These are phyloP conservation scores for Penicillium taxi DNA, from an alignment of 495 filamentous ascomycete species.

Conservation along the genomic window DNA sequence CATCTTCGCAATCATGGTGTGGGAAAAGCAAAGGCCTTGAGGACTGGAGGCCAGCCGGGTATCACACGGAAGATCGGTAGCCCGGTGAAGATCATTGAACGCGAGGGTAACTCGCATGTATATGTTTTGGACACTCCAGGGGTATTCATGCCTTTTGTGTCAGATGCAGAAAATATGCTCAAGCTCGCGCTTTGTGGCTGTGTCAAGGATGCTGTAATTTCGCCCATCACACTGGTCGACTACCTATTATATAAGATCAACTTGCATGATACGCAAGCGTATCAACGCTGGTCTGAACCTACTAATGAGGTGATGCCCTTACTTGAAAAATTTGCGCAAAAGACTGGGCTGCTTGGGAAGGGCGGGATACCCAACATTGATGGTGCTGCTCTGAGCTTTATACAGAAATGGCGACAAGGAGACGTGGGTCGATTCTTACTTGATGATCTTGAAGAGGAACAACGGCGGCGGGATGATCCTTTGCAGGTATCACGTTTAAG, in stretches of 20 bases:
- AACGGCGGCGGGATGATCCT: conserved; percentile 34
- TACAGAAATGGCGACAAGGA: conserved; percentile 78
- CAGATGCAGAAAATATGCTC: conserved; percentile 78
- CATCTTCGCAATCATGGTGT: conserved; percentile 63
- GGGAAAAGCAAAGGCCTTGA: conserved; percentile 65
- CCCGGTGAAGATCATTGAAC: conserved; percentile 70
- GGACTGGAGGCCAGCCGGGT: conserved; percentile 79
- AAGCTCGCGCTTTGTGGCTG: conserved; percentile 84
- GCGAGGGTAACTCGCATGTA: conserved; percentile 43
- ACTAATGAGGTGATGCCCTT: conserved; percentile 76
- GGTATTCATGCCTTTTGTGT: conserved; percentile 88
- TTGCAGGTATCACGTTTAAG: conserved; percentile 29
- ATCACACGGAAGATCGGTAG: conserved; percentile 79
- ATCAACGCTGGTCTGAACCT: conserved; percentile 56
- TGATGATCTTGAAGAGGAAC: conserved; percentile 62
- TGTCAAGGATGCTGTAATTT: conserved; percentile 81
- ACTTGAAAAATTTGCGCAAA: conserved; percentile 56
- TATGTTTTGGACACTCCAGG: conserved; percentile 73
- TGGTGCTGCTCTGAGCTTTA: conserved; percentile 69
- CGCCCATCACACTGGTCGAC: conserved; percentile 68
- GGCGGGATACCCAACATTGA: conserved; percentile 66
- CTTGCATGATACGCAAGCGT: conserved; percentile 45
- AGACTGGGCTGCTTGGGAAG: conserved; percentile 68
- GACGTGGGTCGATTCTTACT: conserved; percentile 68
- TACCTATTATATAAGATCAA: conserved; percentile 86